Evolutionary conservation across 352 stramenopile species (phyloP), one percentile per base, ranked within the genome.

Genomic region (Phytopythium sindhum): DNA sequence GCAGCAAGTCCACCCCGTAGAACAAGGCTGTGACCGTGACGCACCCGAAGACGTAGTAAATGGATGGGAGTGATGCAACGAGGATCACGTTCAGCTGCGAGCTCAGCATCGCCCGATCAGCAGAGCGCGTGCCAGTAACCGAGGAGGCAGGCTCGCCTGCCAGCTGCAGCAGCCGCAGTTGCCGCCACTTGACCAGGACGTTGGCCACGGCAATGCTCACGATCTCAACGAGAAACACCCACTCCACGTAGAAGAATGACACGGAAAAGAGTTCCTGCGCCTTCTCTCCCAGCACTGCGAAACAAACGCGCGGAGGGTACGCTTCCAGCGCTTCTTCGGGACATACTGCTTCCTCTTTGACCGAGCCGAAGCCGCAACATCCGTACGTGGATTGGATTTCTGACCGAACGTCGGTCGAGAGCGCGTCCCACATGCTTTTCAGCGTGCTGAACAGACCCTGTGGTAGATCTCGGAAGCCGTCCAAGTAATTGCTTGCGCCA

Each of bases 101-200:
- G 2, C 66, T 59, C 56, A 76, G 63, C 45, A 85, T 82, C 2
- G 61, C 33, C 1, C 63, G 60, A 41, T 73, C 70, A 19, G 65
- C 51, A 42, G 52, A 71, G 12, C 62, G 55, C 31, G 52, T 65
- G 0, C 64, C 31, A 1, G 9, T 48, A 1, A 35, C 50, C 8
- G 66, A 67, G 5, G 67, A 68, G 10, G 55, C 63, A 9, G 66
- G 63, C 23, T 67, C 62, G 1, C 65, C 63, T 0, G 71, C 76
- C 50, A 85, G 64, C 29, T 85, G 72, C 10, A 75, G 35, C 21
- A 84, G 42, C 12, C 77, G 77, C 48, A 89, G 59, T 4, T 57
- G 53, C 2, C 79, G 68, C 80, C 80, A 89, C 15, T 75, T 70
- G 42, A 89, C 65, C n/a, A 89, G 69, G 14, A 82, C 61, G 23